Percentiles rank a stretch among this genome's conserved stretches.
Conservation (phyloP, 441 rosid genomes). For the Manihot esculenta region DNA sequence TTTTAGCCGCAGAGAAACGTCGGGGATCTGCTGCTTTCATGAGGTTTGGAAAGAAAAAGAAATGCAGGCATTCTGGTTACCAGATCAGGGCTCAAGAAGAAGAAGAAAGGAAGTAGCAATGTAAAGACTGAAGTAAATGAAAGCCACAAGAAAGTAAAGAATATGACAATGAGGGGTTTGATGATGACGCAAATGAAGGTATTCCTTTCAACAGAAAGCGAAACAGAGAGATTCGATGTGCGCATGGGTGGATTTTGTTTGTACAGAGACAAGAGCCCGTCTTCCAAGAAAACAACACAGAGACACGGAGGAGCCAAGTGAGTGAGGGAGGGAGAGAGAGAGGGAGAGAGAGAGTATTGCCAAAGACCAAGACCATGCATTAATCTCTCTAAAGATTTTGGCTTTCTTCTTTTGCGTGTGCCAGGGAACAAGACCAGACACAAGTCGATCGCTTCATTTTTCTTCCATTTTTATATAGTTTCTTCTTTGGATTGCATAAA, state of each 20-base stretch:
- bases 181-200: constrained; percentile 29
- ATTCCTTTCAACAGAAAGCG: constrained; percentile 4
- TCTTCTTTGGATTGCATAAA: no score
- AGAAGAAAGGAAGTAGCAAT: neutral
- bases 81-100: constrained; percentile 33
- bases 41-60: constrained; percentile 6
- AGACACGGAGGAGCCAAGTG: no score
- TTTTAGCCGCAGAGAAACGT: constrained; percentile 11
- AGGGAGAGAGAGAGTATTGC: neutral
- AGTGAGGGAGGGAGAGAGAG: neutral
- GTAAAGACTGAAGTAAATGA: neutral
- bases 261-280: constrained; percentile 27
- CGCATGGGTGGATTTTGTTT: constrained; percentile 49
- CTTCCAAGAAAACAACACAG: constrained; percentile 33
- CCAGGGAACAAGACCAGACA: no score
- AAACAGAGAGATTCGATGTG: constrained; percentile 33
- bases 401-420: no score
- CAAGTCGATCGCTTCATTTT: no score
- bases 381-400: no score
- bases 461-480: no score
- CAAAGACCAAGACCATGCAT: no score
- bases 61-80: constrained; percentile 15
- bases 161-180: constrained; percentile 2
- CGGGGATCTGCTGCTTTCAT: neutral
- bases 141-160: constrained; percentile 8